Conservation (phyloP, 345 rosid genomes). For the Aquilaria malaccensis region DNA sequence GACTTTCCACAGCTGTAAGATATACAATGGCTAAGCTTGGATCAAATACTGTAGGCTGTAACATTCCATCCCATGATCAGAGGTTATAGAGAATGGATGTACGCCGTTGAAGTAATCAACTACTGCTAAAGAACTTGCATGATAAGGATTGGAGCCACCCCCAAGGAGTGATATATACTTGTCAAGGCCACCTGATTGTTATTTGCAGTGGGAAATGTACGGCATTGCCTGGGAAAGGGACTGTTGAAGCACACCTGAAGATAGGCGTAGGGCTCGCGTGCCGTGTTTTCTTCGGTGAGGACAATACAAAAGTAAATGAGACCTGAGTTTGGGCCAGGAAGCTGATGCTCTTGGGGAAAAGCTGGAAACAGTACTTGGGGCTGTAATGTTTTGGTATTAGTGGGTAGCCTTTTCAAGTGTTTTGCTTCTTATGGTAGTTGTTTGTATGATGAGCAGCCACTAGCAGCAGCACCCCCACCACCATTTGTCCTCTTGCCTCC, state of each 20-base stretch:
- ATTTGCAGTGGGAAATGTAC: too few relatives aligned
- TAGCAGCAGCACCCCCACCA: constrained; percentile 63
- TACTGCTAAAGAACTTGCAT: too few relatives aligned
- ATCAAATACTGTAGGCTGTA: too few relatives aligned
- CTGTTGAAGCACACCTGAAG: constrained; percentile 21
- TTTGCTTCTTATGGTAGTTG: constrained; percentile 22
- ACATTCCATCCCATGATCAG: too few relatives aligned
- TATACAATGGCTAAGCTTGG: too few relatives aligned
- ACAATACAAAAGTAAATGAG: constrained; percentile 11
- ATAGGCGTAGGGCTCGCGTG: constrained; percentile 8
- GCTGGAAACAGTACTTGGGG: constrained; percentile 16
- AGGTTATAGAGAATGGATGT: too few relatives aligned
- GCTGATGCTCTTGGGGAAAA: constrained; percentile 12
- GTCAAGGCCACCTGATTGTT: too few relatives aligned
- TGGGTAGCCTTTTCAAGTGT: constrained; percentile 32
- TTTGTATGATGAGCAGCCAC: constrained; percentile 41
- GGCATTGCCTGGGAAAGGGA: not conserved
- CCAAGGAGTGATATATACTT: too few relatives aligned
- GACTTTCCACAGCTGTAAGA: too few relatives aligned
- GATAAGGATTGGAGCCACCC: too few relatives aligned
- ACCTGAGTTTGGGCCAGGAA: constrained; percentile 11
- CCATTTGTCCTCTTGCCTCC: constrained; percentile 43
- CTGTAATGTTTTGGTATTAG: constrained; percentile 7
- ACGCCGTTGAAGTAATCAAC: too few relatives aligned
- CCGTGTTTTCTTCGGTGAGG: constrained; percentile 13